Conservation (phyloP, 495 filamentous ascomycete species). For the Penicillium pulvis region DNA sequence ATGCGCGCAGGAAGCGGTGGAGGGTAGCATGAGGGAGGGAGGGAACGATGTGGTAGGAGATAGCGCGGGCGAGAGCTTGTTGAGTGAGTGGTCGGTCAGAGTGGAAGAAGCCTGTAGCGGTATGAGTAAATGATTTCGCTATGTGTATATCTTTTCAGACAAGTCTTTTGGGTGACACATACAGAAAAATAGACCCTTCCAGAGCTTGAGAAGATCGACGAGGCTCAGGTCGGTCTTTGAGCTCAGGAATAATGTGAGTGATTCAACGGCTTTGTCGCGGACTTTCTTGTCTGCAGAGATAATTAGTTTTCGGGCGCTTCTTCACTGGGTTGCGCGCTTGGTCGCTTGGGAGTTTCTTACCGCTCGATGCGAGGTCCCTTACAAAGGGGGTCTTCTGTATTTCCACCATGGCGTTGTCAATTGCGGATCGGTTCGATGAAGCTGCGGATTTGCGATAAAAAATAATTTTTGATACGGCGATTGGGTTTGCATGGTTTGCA, state of each 20-base stretch:
- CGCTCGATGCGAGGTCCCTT: slow-evolving; percentile 75
- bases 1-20: slow-evolving; percentile 65
- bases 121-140: slow-evolving; percentile 1
- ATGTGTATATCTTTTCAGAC: too few species aligned
- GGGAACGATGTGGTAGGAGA: slow-evolving; percentile 74
- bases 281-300: slow-evolving; percentile 68
- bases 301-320: neutral
- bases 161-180: slow-evolving; percentile 12
- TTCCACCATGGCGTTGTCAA: slow-evolving; percentile 45
- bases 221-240: slow-evolving; percentile 65
- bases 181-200: slow-evolving; percentile 98
- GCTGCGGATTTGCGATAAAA: slow-evolving; percentile 29
- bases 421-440: slow-evolving; percentile 10
- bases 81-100: slow-evolving; percentile 85
- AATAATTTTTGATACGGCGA: slow-evolving; percentile 34
- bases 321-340: neutral
- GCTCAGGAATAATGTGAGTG: slow-evolving; percentile 75
- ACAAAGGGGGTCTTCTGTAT: slow-evolving; percentile 68
- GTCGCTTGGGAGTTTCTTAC: slow-evolving; percentile 41
- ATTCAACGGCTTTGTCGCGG: slow-evolving; percentile 78
- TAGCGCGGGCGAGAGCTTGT: slow-evolving; percentile 76
- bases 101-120: slow-evolving; percentile 74
- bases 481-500: slow-evolving; percentile 4
- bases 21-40: slow-evolving; percentile 59
- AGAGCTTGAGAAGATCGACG: slow-evolving; percentile 85